Base-by-base conservation (phyloP, 345 rosid species). In the Raphanus raphanistrum region DNA sequence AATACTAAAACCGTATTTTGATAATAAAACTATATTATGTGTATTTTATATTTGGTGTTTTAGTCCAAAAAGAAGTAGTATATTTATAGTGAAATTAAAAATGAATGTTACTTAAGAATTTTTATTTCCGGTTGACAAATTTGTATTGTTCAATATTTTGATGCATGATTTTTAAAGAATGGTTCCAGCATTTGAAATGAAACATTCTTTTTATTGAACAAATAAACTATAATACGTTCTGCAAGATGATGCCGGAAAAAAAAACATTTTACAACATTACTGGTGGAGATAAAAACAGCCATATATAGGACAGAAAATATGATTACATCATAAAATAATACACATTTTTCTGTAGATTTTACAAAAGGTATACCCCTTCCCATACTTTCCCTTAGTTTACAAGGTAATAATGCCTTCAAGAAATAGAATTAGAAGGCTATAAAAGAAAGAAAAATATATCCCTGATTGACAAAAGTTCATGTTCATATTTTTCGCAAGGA, bases 311-410 rank as follows among this genome's bases (percentile, higher is more conserved):
- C 43, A 48, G 11, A 66, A 75, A 58, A 58, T 41, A 41, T 15
- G 6, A 38, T 38, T 15, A 33, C 5, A 27, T 55, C 25, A 55
- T 74, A 15, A 26, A 66, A 75, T 58, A 50, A 8, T 60, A 69
- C 64, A 63, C 16, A 35, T 10, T 55, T 55, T 69, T 36, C 57
- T 26, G 38, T 61, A 8, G 8, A 36, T 10, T 52, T 12, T 63
- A 54, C 76, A 70, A 36, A 76, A 54, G 45, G 12, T 36, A 63
- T 27, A 35, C 35, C 66, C 66, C n/a, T 43, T 43, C 50, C n/a
- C 50, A 43, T 12, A 38, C 45, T 41, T 41, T 41, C 48, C 48
- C 12, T 41, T 41, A 9, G 48, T 41, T 41, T 41, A 45, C 15
- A 45, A 45, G 15, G 15, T 45, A 45, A 45, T 12, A 50, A 50